Base-by-base conservation (phyloP, 2,329 filamentous ascomycete genomes). In the Aspergillus arachidicola region DNA sequence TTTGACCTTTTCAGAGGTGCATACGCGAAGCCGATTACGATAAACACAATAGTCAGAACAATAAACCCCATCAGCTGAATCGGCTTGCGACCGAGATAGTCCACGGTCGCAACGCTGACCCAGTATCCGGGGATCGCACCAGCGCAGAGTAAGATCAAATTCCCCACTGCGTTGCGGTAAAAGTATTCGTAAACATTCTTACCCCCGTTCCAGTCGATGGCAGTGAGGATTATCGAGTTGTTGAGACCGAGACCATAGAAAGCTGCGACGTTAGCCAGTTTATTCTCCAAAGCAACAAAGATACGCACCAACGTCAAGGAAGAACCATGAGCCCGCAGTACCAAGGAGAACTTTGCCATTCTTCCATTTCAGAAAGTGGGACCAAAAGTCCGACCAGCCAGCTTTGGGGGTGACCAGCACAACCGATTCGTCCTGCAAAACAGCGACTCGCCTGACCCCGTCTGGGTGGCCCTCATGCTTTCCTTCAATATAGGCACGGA, bases 281-380 rank as follows among this genome's bases (percentile, higher is more conserved):
- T 48, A 14, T 46, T 43, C 12, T 34, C 68, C 78, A 78, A 64
- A 81, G 79, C 30, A 23, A 28, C 6, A 9, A 28, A 26, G 6
- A 10, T 50, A 70, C 73, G 56, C 65, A 73, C 84, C 84, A 46
- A 86, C 83, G 73, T 94, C 91, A 59, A 92, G 87, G 78, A 91
- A 86, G 78, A 94, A 94, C 92, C 92, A 96, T 2, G 92, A 94
- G 46, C 90, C 89, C 14, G 91, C 90, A 14, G 91, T 94, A n/a
- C 91, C 91, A 48, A 93, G 81, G 0, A 93, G 85, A 19, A 93
- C 84, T 73, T 89, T 87, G 60, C 85, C 87, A 74, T 94, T 89
- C 80, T 88, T 91, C 83, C 86, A 87, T 73, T 89, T 86, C 62
- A 82, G 75, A 77, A 93, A 94, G 80, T 94, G 89, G 38, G 76